These are phyloP conservation scores for Talinum fruticosum DNA, from an alignment of 148 eudicot species.

Conservation along the genomic window DNA sequence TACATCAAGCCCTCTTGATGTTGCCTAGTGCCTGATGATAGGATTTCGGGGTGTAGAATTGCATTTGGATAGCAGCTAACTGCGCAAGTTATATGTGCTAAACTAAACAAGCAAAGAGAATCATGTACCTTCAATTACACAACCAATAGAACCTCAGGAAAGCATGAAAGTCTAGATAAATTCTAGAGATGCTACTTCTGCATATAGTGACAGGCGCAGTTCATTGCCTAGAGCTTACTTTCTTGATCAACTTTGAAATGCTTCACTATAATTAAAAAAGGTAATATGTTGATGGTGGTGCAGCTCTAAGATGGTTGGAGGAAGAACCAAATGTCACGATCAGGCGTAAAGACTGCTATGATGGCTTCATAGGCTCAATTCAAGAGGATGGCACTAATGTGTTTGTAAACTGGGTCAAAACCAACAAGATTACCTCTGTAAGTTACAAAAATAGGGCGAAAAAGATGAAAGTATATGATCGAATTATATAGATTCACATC, in stretches of 20 bases:
- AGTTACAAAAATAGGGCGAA: too few species aligned
- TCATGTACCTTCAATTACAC: too few species aligned
- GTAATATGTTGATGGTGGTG: neutral
- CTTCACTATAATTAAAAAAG: neutral
- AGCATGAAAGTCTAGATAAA: too few species aligned
- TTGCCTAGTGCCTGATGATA: too few species aligned
- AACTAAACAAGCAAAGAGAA: too few species aligned
- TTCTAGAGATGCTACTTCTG: too few species aligned
- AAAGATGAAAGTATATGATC: neutral
- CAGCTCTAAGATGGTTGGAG: constrained; percentile 85
- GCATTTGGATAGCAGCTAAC: too few species aligned
- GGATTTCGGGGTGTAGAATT: too few species aligned
- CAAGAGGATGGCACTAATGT: constrained; percentile 86
- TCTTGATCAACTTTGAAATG: neutral
- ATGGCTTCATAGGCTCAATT: constrained; percentile 88
- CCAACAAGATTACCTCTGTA: constrained; percentile 73
- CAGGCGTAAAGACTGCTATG: constrained; percentile 79
- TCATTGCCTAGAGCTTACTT: neutral
- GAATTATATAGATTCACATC: neutral
- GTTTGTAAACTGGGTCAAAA: constrained; percentile 85
- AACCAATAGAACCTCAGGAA: too few species aligned
- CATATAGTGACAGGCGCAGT: too few species aligned
- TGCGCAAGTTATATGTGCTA: too few species aligned
- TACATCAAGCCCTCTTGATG: too few species aligned
- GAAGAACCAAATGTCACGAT: constrained; percentile 74